phyloP scores from a whole-genome alignment of 371 early-diverging fungal genomes.

The Umbelopsis sp. region DNA sequence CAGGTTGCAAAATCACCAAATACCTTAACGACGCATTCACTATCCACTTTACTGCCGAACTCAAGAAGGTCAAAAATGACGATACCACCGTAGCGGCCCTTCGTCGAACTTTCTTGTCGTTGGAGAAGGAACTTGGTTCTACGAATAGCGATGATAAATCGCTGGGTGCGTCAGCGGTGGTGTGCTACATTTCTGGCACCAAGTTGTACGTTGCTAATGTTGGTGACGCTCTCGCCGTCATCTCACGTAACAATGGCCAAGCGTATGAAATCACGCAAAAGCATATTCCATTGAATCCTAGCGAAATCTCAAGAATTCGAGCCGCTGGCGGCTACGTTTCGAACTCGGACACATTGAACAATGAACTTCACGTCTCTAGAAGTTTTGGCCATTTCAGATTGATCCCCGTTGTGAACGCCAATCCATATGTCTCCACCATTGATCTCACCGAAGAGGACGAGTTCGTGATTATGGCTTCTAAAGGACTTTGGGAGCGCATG shows the following conservation, averaged over 20 bases:
- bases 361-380: slow-evolving; percentile 76
- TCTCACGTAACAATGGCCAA: slow-evolving; percentile 76
- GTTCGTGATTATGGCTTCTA: slow-evolving; percentile 87
- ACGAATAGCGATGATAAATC: slow-evolving; percentile 54
- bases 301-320: slow-evolving; percentile 81
- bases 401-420: slow-evolving; percentile 84
- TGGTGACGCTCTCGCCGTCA: slow-evolving; percentile 88
- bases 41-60: slow-evolving; percentile 70
- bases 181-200: slow-evolving; percentile 82
- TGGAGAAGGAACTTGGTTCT: slow-evolving; percentile 77
- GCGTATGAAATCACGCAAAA: slow-evolving; percentile 77
- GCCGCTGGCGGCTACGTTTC: slow-evolving; percentile 85
- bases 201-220: slow-evolving; percentile 87
- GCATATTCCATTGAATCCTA: slow-evolving; percentile 72
- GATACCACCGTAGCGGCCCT: slow-evolving; percentile 66
- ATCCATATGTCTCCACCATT: slow-evolving; percentile 77
- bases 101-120: slow-evolving; percentile 74
- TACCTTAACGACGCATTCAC: slow-evolving; percentile 75
- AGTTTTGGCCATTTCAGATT: slow-evolving; percentile 88
- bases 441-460: slow-evolving; percentile 85
- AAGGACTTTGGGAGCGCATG: slow-evolving; percentile 84
- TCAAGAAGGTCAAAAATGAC: slow-evolving; percentile 61
- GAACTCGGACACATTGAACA: slow-evolving; percentile 74
- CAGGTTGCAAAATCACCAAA: slow-evolving; percentile 67
- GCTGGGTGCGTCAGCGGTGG: slow-evolving; percentile 71